A percentile compares a stretch with the other conserved stretches of the same genome.
Evolutionary conservation across 1,284 basidiomycete genomes (phyloP).

Genomic region (Leccinum pallidistipes): DNA sequence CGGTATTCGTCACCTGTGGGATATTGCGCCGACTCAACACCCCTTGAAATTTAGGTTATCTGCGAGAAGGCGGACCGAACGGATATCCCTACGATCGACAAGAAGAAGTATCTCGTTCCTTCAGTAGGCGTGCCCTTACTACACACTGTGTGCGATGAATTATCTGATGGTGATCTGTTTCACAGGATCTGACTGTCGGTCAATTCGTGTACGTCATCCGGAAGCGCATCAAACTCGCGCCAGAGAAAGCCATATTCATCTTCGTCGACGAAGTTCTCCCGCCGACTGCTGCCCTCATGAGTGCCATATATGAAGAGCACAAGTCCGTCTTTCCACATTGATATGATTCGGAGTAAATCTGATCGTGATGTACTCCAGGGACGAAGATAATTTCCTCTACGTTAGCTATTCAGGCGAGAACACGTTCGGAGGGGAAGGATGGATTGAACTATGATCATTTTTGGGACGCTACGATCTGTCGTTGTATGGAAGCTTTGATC

Average conservation of each 20-base stretch:
- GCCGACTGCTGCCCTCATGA: conserved; percentile 98
- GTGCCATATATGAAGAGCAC: conserved; percentile 99
- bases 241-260: conserved; percentile 99
- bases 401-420: conserved; percentile 98
- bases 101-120: conserved; percentile 99
- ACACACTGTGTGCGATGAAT: conserved; percentile 12
- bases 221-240: conserved; percentile 99
- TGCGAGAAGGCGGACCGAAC: conserved; percentile 99
- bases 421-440: conserved; percentile 74
- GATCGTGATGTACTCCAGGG: conserved; percentile 50
- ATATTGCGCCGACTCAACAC: conserved; percentile 16
- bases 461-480: conserved; percentile 24
- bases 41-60: conserved; percentile 73
- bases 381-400: conserved; percentile 96
- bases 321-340: conserved; percentile 66
- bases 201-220: conserved; percentile 99
- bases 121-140: conserved; percentile 58
- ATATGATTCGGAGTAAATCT: conserved; percentile 6
- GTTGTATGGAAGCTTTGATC: conserved; percentile 24
- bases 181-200: conserved; percentile 93
- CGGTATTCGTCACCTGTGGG: conserved; percentile 36
- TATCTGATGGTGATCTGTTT: conserved; percentile 19
- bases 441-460: conserved; percentile 46
- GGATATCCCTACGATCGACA: conserved; percentile 99
- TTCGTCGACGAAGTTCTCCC: conserved; percentile 99